phyloP scores from a whole-genome alignment of 2,329 filamentous ascomycete genomes.

The Colletotrichum spaethianum region DNA sequence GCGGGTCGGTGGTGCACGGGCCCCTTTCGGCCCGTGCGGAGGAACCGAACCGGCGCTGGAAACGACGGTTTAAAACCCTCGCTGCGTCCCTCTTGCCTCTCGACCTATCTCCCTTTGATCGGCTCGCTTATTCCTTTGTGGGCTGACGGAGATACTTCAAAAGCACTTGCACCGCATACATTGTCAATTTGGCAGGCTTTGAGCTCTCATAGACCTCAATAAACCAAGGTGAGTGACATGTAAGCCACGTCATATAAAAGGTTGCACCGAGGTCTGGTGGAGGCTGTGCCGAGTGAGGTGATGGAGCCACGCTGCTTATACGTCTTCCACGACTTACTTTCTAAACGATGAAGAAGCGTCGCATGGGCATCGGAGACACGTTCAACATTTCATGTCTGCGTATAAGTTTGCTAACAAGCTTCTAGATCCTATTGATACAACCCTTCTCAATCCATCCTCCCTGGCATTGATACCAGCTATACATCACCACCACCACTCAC shows the following conservation, averaged over 20 bases:
- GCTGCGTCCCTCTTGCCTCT: not conserved
- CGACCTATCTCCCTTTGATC: not conserved
- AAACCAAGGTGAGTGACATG: constrained; percentile 15
- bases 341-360: not conserved
- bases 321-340: not conserved
- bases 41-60: constrained; percentile 34
- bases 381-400: not conserved
- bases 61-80: constrained; percentile 37
- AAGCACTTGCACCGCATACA: not conserved
- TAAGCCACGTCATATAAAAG: constrained; percentile 15
- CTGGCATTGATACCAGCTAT: not conserved
- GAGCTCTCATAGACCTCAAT: not conserved
- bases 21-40: constrained; percentile 34
- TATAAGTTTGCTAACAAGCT: not conserved
- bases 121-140: not conserved
- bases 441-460: not conserved
- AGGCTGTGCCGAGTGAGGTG: constrained; percentile 8
- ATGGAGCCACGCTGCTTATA: not conserved
- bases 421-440: not conserved
- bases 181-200: not conserved
- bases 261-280: constrained; percentile 5
- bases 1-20: constrained; percentile 38
- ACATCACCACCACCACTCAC: not conserved
- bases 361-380: not conserved
- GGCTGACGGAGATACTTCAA: not conserved